Base-by-base conservation (phyloP, 2,329 filamentous ascomycete genomes). In the Endoconidiophora laricicola region DNA sequence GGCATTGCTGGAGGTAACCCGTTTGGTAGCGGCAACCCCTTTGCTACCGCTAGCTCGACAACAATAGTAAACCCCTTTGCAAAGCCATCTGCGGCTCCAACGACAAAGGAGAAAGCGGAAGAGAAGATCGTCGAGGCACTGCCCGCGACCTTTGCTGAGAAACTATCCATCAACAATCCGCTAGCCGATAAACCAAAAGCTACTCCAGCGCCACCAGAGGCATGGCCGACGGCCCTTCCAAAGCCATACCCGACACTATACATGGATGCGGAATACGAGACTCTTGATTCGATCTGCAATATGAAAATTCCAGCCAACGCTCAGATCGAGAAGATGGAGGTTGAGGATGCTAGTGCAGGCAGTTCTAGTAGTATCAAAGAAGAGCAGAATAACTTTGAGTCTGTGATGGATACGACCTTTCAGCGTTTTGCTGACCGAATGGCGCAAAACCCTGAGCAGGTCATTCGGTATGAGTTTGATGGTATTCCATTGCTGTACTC, bases 191-290 rank as follows among this genome's bases (percentile, higher is more conserved):
- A 59, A n/a, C 50, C 66, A 37, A 45, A 44, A 18, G 54, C 61
- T 14, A 58, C 62, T 33, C 59, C 62, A 0, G 66, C 73, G 1
- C 76, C 86, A 56, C 81, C 86, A 6, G 96, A 88, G 88, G 90
- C 90, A 0, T 61, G 72, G 10, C 66, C 70, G 38, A 70, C 76
- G 1, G 65, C 72, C 0, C 81, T 84, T 56, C 83, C 86, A 0
- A 54, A 69, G 1, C 70, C 86, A 0, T 96, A 88, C 64, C 82
- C 86, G 0, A 67, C 74, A 26, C 83, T 82, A 60, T 85, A 86
- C 67, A 78, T 90, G 42, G 91, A 96, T 57, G 90, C 90, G 47
- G 90, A 94, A 60, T 94, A 86, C 65, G 91, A 98, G 64, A 84
- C 83, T 3, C 74, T 96, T 23, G 85, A 86, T 54, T 78, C 56